These are phyloP conservation scores for Allium sativum DNA, from an alignment of 106 monocot species.

Conservation along the genomic window DNA sequence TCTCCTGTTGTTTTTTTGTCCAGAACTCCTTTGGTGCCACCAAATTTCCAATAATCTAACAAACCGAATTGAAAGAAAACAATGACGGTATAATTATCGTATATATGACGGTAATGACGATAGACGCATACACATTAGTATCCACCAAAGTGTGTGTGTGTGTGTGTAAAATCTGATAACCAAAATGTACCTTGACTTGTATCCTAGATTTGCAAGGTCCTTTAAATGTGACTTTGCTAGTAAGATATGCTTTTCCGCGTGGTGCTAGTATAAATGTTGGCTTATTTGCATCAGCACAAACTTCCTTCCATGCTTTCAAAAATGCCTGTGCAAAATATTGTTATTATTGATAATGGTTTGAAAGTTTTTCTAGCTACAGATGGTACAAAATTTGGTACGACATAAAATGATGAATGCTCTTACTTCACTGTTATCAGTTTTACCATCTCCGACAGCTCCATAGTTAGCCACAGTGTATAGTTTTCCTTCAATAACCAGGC, in stretches of 20 bases:
- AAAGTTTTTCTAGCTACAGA: no score
- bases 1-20: background rate
- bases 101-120: no score
- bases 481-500: no score
- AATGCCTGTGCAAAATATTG: no score
- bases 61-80: background rate
- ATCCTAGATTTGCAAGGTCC: slow-evolving; percentile 9
- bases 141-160: background rate
- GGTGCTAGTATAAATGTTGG: slow-evolving; percentile 5
- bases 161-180: no score
- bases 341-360: no score
- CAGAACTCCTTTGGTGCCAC: slow-evolving; percentile 12
- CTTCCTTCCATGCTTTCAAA: slow-evolving; percentile 13
- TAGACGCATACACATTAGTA: background rate
- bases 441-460: no score
- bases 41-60: slow-evolving; percentile 6
- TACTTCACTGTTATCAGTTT: no score
- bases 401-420: no score
- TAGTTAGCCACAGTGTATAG: no score
- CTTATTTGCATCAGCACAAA: slow-evolving; percentile 4
- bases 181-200: slow-evolving; percentile 10
- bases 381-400: no score
- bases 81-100: no score
- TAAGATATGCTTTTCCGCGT: background rate
- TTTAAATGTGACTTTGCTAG: background rate